phyloP scores from a whole-genome alignment of 352 stramenopile species.

The Phytophthora sojae region DNA sequence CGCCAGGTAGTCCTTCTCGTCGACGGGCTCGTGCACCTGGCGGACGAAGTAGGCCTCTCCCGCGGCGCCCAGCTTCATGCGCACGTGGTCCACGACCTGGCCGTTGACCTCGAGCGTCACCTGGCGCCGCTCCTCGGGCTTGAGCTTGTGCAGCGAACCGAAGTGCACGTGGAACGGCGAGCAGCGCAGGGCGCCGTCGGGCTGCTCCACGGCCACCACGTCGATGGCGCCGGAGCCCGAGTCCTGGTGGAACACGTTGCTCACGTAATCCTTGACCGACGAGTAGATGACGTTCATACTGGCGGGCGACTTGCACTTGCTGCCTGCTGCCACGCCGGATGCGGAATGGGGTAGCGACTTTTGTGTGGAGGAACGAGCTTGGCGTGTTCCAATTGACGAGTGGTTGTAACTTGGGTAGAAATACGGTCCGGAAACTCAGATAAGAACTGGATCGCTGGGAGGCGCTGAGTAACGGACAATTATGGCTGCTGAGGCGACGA shows the following conservation, averaged over 20 bases:
- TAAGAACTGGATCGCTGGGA: constrained; percentile 17
- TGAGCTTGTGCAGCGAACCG: constrained; percentile 53
- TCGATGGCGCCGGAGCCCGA: constrained; percentile 80
- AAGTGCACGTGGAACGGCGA: constrained; percentile 90
- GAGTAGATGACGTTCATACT: constrained; percentile 92
- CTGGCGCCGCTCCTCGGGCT: constrained; percentile 46
- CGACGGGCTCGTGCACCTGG: constrained; percentile 58
- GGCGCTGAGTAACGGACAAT: constrained; percentile 4
- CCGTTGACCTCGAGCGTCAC: constrained; percentile 76
- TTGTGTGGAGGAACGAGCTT: constrained; percentile 26
- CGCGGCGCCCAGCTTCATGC: constrained; percentile 77
- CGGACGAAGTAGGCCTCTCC: constrained; percentile 87
- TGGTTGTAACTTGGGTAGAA: constrained; percentile 28
- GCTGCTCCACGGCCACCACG: constrained; percentile 83
- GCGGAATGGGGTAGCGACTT: constrained; percentile 18
- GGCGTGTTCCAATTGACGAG: constrained; percentile 26
- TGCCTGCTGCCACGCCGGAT: neutral
- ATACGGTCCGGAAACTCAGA: constrained; percentile 28
- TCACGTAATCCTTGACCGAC: constrained; percentile 89
- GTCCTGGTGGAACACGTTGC: constrained; percentile 78
- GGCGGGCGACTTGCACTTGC: neutral
- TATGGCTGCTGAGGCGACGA: neutral
- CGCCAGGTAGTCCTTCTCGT: constrained; percentile 71
- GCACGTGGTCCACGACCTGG: constrained; percentile 50
- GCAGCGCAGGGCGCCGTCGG: constrained; percentile 63